Percentiles rank a stretch among this genome's conserved stretches.
These are phyloP conservation scores for Rhizopus arrhizus DNA, from an alignment of 371 early-diverging fungal genomes.

Conservation along the genomic window DNA sequence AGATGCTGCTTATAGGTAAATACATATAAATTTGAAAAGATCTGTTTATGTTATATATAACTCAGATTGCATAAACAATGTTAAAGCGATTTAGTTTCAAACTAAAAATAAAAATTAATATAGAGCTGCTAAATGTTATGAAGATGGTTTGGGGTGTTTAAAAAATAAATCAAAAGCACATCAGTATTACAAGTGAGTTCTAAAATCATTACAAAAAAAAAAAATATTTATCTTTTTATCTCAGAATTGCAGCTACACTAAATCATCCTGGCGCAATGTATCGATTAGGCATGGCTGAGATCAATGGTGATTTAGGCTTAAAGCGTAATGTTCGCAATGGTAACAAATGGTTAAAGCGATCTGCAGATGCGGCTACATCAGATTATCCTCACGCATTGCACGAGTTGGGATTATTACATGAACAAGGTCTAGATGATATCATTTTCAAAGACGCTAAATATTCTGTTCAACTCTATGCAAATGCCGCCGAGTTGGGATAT, in stretches of 20 bases:
- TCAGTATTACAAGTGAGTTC: constrained; percentile 64
- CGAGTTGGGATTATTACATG: constrained; percentile 74
- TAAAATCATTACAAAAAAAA: not conserved
- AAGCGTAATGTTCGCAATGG: constrained; percentile 72
- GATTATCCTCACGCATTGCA: constrained; percentile 80
- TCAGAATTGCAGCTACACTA: constrained; percentile 57
- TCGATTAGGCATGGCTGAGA: constrained; percentile 69
- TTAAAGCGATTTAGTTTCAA: not conserved
- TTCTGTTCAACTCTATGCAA: constrained; percentile 64
- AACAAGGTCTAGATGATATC: constrained; percentile 67
- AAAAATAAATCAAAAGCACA: constrained; percentile 64
- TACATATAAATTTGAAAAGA: too few species aligned
- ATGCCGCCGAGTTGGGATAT: constrained; percentile 63
- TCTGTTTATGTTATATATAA: too few species aligned
- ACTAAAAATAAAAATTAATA: not conserved
- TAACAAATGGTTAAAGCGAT: constrained; percentile 77
- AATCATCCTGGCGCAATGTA: constrained; percentile 76
- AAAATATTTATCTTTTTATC: not conserved
- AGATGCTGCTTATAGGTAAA: constrained; percentile 64
- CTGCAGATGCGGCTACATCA: constrained; percentile 70
- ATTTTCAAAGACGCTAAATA: constrained; percentile 75
- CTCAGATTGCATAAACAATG: too few species aligned
- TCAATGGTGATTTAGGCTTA: constrained; percentile 71
- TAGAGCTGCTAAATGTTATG: constrained; percentile 69
- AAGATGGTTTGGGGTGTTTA: constrained; percentile 65